phyloP scores from a whole-genome alignment of 2,329 filamentous ascomycete genomes.

The Colletotrichum sp. region DNA sequence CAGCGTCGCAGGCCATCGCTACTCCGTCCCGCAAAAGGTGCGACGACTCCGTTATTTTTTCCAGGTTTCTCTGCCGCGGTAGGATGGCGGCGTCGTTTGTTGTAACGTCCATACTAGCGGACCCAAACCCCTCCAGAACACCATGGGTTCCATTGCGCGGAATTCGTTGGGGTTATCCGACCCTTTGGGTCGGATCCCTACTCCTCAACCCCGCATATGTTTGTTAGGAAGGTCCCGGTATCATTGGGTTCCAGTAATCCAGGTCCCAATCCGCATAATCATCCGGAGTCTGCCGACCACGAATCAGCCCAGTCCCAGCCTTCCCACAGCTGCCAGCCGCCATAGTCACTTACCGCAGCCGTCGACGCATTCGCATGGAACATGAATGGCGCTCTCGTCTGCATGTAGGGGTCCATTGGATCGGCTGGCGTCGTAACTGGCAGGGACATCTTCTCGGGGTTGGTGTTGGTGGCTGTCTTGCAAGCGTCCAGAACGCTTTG shows the following conservation, averaged over 20 bases:
- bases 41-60: not conserved
- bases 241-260: slow-evolving; percentile 19
- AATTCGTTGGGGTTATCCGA: not conserved
- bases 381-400: slow-evolving; percentile 25
- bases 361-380: slow-evolving; percentile 34
- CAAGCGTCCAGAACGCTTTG: slow-evolving; percentile 49
- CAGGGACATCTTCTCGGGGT: slow-evolving; percentile 38
- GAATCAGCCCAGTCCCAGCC: slow-evolving; percentile 39
- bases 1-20: not conserved
- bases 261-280: slow-evolving; percentile 22
- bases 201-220: not conserved
- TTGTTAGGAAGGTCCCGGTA: not conserved
- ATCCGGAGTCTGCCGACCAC: slow-evolving; percentile 21
- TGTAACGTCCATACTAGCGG: not conserved
- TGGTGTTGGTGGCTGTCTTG: slow-evolving; percentile 48
- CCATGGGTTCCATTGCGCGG: not conserved
- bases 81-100: not conserved
- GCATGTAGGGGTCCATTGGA: slow-evolving; percentile 22
- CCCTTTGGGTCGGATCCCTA: not conserved
- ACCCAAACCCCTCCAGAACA: not conserved
- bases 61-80: not conserved
- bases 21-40: not conserved
- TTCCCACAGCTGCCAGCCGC: slow-evolving; percentile 44
- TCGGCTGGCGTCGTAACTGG: slow-evolving; percentile 10
- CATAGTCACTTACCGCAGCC: slow-evolving; percentile 30